Evolutionary conservation across 2,329 filamentous ascomycete species (phyloP).

Genomic region (Alternaria dauci): DNA sequence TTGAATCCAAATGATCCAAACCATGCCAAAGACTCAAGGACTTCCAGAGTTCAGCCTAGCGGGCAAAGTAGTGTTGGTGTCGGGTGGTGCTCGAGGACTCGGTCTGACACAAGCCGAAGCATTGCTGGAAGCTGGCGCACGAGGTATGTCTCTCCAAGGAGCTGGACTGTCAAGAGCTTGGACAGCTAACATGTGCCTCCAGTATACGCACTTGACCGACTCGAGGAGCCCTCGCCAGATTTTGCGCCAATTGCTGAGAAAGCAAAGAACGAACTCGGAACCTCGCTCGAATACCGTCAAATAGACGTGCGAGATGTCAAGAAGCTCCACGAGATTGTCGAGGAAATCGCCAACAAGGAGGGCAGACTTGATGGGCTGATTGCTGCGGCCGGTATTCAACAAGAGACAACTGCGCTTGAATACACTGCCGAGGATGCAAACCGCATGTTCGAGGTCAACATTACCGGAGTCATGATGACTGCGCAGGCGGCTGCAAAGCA

Average conservation of each 20-base stretch:
- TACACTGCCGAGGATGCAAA: conserved; percentile 71
- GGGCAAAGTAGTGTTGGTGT: conserved; percentile 74
- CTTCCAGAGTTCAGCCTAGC: conserved; percentile 80
- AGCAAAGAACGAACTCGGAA: conserved; percentile 70
- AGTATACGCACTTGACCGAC: conserved; percentile 73
- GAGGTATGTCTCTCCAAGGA: conserved; percentile 51
- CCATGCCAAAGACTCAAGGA: conserved; percentile 29
- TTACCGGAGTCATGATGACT: conserved; percentile 70
- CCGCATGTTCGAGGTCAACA: conserved; percentile 69
- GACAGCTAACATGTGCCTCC: conserved; percentile 1
- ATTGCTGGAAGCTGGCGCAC: conserved; percentile 77
- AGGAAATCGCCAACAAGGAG: conserved; percentile 72
- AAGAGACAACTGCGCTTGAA: conserved; percentile 83
- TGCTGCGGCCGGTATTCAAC: conserved; percentile 77
- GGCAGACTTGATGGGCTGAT: conserved; percentile 82
- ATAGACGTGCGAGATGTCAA: conserved; percentile 80
- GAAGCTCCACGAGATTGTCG: conserved; percentile 71
- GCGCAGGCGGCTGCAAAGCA: conserved; percentile 69
- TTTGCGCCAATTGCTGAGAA: conserved; percentile 72
- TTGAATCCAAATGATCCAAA: neutral
- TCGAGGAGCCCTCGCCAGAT: conserved; percentile 65
- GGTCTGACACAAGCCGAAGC: conserved; percentile 79
- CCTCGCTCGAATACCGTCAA: conserved; percentile 75
- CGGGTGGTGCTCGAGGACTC: conserved; percentile 75
- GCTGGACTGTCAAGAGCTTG: neutral